phyloP scores from a whole-genome alignment of 2,329 filamentous ascomycete species.

The Torrubiella hemipterigena region DNA sequence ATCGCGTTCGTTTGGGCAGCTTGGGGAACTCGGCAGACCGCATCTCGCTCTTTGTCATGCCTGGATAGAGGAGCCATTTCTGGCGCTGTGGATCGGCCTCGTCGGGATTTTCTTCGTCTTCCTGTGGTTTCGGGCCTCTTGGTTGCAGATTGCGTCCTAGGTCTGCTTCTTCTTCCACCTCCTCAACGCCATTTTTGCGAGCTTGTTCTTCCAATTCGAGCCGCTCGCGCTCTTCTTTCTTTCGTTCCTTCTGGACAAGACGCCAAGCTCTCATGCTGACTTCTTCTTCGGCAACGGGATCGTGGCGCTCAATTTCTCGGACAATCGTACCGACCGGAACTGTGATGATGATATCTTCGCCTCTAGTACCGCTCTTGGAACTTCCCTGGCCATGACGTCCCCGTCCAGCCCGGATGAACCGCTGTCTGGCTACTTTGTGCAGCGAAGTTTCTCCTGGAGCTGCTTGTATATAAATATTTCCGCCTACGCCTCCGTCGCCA shows the following conservation, averaged over 20 bases:
- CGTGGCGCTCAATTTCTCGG: slow-evolving; percentile 65
- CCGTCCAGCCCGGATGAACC: slow-evolving; percentile 60
- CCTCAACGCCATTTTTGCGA: slow-evolving; percentile 12
- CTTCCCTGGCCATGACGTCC: slow-evolving; percentile 73
- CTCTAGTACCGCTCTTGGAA: slow-evolving; percentile 61
- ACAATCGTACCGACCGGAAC: slow-evolving; percentile 91
- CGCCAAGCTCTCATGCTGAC: slow-evolving; percentile 20
- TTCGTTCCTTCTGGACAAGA: slow-evolving; percentile 19
- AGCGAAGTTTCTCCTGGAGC: slow-evolving; percentile 83
- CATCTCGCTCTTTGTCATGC: slow-evolving; percentile 58
- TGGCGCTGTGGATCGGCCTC: slow-evolving; percentile 40
- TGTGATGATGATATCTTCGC: slow-evolving; percentile 76
- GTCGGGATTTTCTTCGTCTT: slow-evolving; percentile 25
- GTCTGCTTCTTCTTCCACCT: slow-evolving; percentile 19
- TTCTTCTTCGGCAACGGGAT: slow-evolving; percentile 61
- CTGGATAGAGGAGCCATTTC: slow-evolving; percentile 82
- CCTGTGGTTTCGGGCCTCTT: slow-evolving; percentile 2
- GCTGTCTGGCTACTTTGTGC: slow-evolving; percentile 74
- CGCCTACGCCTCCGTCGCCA: slow-evolving; percentile 84
- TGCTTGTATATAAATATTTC: slow-evolving; percentile 89
- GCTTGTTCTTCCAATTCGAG: slow-evolving; percentile 14
- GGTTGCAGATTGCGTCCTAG: not conserved
- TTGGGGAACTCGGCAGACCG: slow-evolving; percentile 37
- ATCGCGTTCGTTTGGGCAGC: slow-evolving; percentile 37
- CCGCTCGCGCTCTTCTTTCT: slow-evolving; percentile 5